Percentiles rank a stretch among this genome's conserved stretches.
Conservation (phyloP, 208 protist genomes). For the Crithidia thermophila region DNA sequence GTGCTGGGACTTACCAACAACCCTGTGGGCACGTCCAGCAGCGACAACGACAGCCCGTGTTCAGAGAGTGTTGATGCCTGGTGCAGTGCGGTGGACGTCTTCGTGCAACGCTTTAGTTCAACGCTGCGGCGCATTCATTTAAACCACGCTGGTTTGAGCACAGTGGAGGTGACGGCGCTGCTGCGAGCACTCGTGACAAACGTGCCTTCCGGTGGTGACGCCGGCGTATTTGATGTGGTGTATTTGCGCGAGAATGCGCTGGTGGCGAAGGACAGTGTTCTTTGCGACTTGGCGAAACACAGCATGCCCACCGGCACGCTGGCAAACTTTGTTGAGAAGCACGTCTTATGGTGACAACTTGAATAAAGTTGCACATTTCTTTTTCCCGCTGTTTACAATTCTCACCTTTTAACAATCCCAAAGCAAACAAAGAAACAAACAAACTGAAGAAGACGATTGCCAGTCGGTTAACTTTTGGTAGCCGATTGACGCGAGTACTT, state of each 20-base stretch:
- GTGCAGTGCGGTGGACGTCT: conserved; percentile 7
- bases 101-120: background rate
- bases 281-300: background rate
- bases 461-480: no score
- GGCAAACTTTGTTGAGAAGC: background rate
- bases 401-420: background rate
- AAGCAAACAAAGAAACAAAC: no score
- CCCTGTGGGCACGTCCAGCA: conserved; percentile 2
- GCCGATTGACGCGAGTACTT: no score
- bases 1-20: conserved; percentile 54
- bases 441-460: no score
- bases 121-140: conserved; percentile 45
- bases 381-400: background rate
- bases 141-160: conserved; percentile 36
- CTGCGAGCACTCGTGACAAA: conserved; percentile 18
- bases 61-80: background rate
- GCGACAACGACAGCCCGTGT: no score
- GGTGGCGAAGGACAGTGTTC: background rate
- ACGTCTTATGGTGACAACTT: conserved; percentile 24
- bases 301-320: background rate
- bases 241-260: conserved; percentile 27
- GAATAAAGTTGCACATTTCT: background rate
- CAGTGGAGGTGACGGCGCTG: conserved; percentile 15
- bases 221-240: conserved; percentile 13
- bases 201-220: background rate